Base-by-base conservation (phyloP, 1,284 basidiomycete species). In the Apiotrichum siamense region DNA sequence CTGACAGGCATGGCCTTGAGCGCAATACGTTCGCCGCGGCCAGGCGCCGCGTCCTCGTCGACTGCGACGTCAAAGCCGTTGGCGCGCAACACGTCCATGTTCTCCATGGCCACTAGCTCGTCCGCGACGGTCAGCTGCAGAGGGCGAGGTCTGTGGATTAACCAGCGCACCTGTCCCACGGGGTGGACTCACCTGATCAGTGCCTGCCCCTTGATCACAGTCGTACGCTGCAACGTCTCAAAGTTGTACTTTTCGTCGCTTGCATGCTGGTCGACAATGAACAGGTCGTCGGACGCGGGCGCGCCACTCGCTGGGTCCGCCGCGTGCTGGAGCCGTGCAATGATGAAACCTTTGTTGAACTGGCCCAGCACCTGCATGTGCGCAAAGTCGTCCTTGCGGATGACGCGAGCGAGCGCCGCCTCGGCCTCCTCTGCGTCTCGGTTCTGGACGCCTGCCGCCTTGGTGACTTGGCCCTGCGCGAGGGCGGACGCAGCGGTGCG, bases 281-380 rank as follows among this genome's bases (percentile, higher is more conserved):
- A 97, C 41, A 98, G 76, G 64, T 96, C 91, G 64, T 94, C 90
- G 69, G 82, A 77, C 21, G 35, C 54, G n/a, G 27, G 24, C 3
- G 24, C 7, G 17, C 24, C 36, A 10, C 29, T 17, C 12, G 17
- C 17, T 12, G 11, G 12, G 4, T 33, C 47, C 20, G 21, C 52
- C 31, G 55, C 52, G 36, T 57, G 46, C 50, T 76, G 72, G 52
- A 88, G 78, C 3, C 91, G 81, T 1, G 83, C 83, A 53, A 98
- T 82, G 72, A 99, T 93, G 72, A 99, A 98, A 0, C 93, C 94
- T 36, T 87, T 80, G 64, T 99, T 98, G 74, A 97, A 99, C 72
- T 98, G 96, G 0, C 96, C 96, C 25, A 96, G 61, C 17, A 97
- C 76, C 0, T 85, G 76, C 94, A 99, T 98, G 11, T 53, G 61